phyloP scores from a whole-genome alignment of 768 basidiomycete species.

The Leccinum ochraceum region DNA sequence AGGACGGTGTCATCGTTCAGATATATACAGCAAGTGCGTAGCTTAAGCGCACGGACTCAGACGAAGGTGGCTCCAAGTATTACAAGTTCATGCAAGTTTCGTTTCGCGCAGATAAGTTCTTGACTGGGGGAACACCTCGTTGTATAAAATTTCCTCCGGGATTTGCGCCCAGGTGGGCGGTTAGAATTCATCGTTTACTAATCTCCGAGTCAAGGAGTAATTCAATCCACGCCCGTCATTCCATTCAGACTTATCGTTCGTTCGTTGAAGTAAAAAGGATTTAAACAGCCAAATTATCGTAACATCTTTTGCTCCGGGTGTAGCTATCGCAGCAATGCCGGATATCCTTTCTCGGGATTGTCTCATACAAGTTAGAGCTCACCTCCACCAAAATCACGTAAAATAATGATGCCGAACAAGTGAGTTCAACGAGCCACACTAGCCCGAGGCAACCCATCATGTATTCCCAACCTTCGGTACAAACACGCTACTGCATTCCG shows the following conservation, averaged over 20 bases:
- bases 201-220: conserved; percentile 5
- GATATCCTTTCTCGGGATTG: conserved; percentile 7
- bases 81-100: not conserved
- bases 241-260: conserved; percentile 5
- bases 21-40: conserved; percentile 13
- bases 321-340: conserved; percentile 13
- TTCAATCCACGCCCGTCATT: not conserved
- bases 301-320: conserved; percentile 13
- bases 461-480: conserved; percentile 44
- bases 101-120: conserved; percentile 2
- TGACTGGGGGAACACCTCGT: conserved; percentile 17
- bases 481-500: conserved; percentile 46
- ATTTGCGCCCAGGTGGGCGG: not conserved
- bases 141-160: conserved; percentile 4
- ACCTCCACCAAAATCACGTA: conserved; percentile 8
- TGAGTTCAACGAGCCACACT: conserved; percentile 22
- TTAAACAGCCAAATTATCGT: conserved; percentile 11
- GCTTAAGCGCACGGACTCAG: conserved; percentile 25
- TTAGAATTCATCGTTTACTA: not conserved
- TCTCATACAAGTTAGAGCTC: conserved; percentile 12
- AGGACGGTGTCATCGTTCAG: conserved; percentile 20
- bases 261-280: conserved; percentile 16
- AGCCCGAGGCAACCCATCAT: conserved; percentile 39
- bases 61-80: conserved; percentile 5
- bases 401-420: conserved; percentile 19